phyloP scores from a whole-genome alignment of 192 early-diverging fungal genomes.

The Diversispora epigaea region DNA sequence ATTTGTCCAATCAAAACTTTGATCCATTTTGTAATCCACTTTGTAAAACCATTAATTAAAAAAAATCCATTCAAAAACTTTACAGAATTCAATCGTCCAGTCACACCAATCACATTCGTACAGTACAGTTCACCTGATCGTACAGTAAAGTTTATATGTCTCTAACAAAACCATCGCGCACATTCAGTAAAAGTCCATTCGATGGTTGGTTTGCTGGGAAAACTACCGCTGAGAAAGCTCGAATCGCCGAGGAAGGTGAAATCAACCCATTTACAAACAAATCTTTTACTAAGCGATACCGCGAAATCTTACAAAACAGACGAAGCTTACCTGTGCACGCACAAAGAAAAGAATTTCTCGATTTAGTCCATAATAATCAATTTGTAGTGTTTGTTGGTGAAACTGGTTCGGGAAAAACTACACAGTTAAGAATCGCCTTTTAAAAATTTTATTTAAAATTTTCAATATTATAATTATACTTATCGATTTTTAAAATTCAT shows the following conservation, averaged over 20 bases:
- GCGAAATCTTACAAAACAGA: conserved; percentile 80
- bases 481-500: not conserved
- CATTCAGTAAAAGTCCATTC: conserved; percentile 36
- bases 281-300: conserved; percentile 80
- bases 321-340: conserved; percentile 91
- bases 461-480: not conserved
- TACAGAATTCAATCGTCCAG: too few species aligned
- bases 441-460: not conserved
- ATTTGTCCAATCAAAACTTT: not conserved
- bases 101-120: too few species aligned
- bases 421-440: conserved; percentile 66
- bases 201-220: conserved; percentile 63
- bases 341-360: conserved; percentile 88
- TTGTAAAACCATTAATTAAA: too few species aligned
- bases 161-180: not conserved
- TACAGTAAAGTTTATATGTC: too few species aligned
- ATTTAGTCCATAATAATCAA: conserved; percentile 91
- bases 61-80: too few species aligned
- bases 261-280: conserved; percentile 81
- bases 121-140: too few species aligned
- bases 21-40: too few species aligned
- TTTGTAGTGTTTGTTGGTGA: conserved; percentile 95
- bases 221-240: conserved; percentile 87
- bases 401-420: conserved; percentile 98
- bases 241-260: conserved; percentile 67